phyloP scores from a whole-genome alignment of 352 stramenopile species.

The Pythium sp. region DNA sequence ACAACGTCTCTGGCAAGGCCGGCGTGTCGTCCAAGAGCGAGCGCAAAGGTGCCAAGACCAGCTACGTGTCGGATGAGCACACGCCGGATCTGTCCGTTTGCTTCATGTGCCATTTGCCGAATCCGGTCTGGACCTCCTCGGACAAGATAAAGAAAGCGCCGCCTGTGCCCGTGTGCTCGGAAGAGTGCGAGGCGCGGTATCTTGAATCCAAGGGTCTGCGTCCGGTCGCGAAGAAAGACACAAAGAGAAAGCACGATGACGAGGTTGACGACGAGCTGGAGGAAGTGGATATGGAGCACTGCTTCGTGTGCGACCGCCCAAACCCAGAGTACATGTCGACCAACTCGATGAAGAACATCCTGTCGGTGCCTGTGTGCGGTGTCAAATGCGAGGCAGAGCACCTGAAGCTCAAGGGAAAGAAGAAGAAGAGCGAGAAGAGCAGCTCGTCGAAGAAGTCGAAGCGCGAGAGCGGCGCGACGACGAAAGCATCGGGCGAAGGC shows the following conservation, averaged over 20 bases:
- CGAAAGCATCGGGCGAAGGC: background rate
- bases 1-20: conserved; percentile 27
- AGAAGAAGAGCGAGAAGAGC: conserved; percentile 30
- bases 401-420: conserved; percentile 19
- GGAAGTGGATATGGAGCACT: conserved; percentile 33
- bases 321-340: conserved; percentile 69
- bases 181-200: conserved; percentile 53
- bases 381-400: conserved; percentile 66
- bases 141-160: conserved; percentile 52
- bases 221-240: conserved; percentile 18
- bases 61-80: background rate
- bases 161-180: conserved; percentile 56
- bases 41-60: conserved; percentile 40
- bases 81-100: conserved; percentile 29
- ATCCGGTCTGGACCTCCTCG: conserved; percentile 66
- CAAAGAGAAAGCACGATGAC: conserved; percentile 21
- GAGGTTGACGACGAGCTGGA: conserved; percentile 6
- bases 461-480: background rate
- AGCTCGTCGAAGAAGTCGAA: conserved; percentile 5
- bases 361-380: conserved; percentile 60
- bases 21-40: conserved; percentile 22
- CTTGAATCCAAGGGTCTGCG: conserved; percentile 52
- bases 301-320: conserved; percentile 57
- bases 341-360: conserved; percentile 46
- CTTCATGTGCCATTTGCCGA: conserved; percentile 56